Evolutionary conservation across 164 flowering plant genomes (phyloP), one percentile per base, ranked within the genome.

Genomic region (Stephania yunnanensis): DNA sequence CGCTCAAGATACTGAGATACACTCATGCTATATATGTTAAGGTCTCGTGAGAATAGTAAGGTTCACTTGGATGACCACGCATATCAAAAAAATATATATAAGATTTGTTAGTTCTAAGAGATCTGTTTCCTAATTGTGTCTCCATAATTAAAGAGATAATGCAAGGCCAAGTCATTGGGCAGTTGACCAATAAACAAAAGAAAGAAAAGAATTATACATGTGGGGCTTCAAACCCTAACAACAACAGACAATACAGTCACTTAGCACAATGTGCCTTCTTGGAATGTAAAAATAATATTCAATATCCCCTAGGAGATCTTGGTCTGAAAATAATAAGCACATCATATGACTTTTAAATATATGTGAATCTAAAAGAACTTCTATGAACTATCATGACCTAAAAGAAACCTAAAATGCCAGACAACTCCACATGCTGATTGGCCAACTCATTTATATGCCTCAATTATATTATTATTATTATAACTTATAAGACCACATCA

Each of bases 231-330:
- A 61, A 61, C 9, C 7, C 25, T 25, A 61, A 15, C 66, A 61
- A 61, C 7, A 19, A 5, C 25, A 20, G 20, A 15, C 29, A 61
- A 61, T 3, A 19, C 66, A 61, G 66, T 20, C 9, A 61, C 20
- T n/a, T 4, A 25, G 66, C 66, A 36, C 42, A 61, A 61, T 61
- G 25, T 61, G 66, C 66, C 66, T 8, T 25, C 66, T 8, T n/a
- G 4, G 66, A 20, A 58, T 15, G 20, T 61, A 61, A 5, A n/a
- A 61, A 10, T 50, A 50, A 50, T 50, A 50, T 61, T n/a, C 66
- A n/a, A 61, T 61, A 61, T 61, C 66, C 66, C 66, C 66, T 13
- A 61, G n/a, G 66, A n/a, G 66, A 61, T 61, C 66, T 61, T 61
- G 66, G 66, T 61, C 20, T 61, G 66, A 25, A 61, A 61, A 61